These are phyloP conservation scores for Saturnispora bothae DNA, from an alignment of 805 yeast genomes.

Conservation along the genomic window DNA sequence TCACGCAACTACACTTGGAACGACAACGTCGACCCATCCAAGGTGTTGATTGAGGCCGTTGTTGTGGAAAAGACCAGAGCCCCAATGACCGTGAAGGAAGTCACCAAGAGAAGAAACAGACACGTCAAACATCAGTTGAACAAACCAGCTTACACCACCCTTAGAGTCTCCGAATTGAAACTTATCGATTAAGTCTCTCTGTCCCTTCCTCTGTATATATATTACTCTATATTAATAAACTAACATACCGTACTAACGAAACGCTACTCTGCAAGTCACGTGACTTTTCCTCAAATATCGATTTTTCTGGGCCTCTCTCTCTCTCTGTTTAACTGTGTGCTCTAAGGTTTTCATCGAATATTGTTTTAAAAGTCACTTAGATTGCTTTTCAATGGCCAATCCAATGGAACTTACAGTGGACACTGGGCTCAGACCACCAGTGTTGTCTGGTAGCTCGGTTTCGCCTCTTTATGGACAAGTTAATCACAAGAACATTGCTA, in stretches of 20 bases:
- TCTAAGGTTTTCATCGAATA: too few species aligned
- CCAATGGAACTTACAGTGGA: conserved; percentile 7
- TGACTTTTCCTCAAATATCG: too few species aligned
- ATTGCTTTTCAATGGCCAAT: too few species aligned
- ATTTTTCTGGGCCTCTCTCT: too few species aligned
- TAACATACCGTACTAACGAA: too few species aligned
- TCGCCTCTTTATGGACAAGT: conserved; percentile 14
- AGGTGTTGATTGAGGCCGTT: conserved; percentile 59
- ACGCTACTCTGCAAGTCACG: too few species aligned
- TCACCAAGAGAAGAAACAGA: conserved; percentile 73
- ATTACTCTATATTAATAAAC: not conserved
- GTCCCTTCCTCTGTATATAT: not conserved
- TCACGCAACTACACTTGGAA: conserved; percentile 69
- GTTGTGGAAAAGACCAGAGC: conserved; percentile 80
- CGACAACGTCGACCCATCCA: conserved; percentile 42
- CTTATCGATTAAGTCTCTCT: conserved; percentile 26
- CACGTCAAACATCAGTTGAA: conserved; percentile 54
- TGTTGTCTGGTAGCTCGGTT: not conserved
- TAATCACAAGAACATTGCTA: not conserved
- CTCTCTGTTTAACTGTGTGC: too few species aligned
- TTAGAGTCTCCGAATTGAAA: conserved; percentile 64
- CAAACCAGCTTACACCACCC: conserved; percentile 66
- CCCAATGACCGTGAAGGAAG: conserved; percentile 61
- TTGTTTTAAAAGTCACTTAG: too few species aligned
- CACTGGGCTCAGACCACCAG: not conserved